Evolutionary conservation across 2,329 filamentous ascomycete genomes (phyloP).

Genomic region (Plenodomus tracheiphilus): DNA sequence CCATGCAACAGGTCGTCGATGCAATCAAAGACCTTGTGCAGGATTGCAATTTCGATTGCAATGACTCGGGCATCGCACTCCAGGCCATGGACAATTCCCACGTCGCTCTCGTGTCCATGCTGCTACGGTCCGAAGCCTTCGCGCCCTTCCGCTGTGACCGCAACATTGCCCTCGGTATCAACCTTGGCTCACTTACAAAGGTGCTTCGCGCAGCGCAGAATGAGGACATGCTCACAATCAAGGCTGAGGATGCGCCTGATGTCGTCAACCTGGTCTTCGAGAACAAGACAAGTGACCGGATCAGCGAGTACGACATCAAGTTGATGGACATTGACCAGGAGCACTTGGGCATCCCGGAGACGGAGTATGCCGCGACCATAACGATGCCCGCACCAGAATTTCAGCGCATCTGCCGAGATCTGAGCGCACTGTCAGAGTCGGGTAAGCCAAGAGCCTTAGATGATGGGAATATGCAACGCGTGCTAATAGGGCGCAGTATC

Average conservation of each 20-base stretch:
- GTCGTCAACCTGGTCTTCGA: slow-evolving; percentile 96
- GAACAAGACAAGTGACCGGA: slow-evolving; percentile 81
- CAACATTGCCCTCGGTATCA: slow-evolving; percentile 97
- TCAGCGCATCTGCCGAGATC: slow-evolving; percentile 89
- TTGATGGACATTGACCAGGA: slow-evolving; percentile 99
- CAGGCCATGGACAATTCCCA: slow-evolving; percentile 99
- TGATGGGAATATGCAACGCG: slow-evolving; percentile 4
- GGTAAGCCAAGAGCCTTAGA: slow-evolving; percentile 60
- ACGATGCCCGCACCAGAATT: slow-evolving; percentile 88
- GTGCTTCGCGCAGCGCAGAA: slow-evolving; percentile 92
- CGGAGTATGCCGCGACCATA: slow-evolving; percentile 94
- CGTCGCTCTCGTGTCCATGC: slow-evolving; percentile 98
- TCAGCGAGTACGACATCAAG: slow-evolving; percentile 99
- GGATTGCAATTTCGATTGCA: slow-evolving; percentile 99
- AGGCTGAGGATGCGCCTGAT: slow-evolving; percentile 96
- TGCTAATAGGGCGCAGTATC: slow-evolving; percentile 63
- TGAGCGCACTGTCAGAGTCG: slow-evolving; percentile 91
- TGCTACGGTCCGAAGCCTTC: slow-evolving; percentile 95
- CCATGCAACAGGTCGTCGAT: slow-evolving; percentile 76
- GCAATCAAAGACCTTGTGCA: slow-evolving; percentile 99
- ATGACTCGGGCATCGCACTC: slow-evolving; percentile 96
- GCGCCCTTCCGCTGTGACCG: slow-evolving; percentile 96
- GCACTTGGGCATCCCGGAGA: slow-evolving; percentile 97
- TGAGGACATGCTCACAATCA: slow-evolving; percentile 93
- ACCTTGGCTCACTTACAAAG: slow-evolving; percentile 94